Conservation (phyloP, 2,329 filamentous ascomycete species). For the Coniochaeta sp. region DNA sequence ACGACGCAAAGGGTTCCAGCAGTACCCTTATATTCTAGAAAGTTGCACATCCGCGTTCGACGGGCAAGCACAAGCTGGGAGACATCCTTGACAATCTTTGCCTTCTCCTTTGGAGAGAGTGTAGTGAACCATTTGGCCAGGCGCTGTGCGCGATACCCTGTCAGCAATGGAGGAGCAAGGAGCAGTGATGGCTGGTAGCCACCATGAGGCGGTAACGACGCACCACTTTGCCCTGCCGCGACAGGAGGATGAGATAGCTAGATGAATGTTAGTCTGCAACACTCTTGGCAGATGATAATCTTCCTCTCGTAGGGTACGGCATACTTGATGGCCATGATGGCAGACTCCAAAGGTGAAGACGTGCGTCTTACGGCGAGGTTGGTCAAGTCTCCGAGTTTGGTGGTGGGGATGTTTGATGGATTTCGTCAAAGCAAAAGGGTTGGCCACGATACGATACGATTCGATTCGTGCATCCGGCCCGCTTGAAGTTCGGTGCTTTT, state of each 20-base stretch:
- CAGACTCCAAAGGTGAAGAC: constrained; percentile 3
- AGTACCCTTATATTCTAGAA: constrained; percentile 97
- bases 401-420: constrained; percentile 11
- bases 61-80: constrained; percentile 93
- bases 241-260: constrained; percentile 96
- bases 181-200: constrained; percentile 2
- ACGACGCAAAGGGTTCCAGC: constrained; percentile 3
- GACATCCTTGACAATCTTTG: constrained; percentile 99
- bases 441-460: constrained; percentile 19
- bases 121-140: constrained; percentile 99
- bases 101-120: constrained; percentile 94
- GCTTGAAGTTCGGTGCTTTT: too few relatives aligned
- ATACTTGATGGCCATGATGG: constrained; percentile 45
- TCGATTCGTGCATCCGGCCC: too few relatives aligned
- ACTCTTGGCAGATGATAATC: not conserved
- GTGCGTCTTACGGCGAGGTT: constrained; percentile 3
- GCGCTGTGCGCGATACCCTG: constrained; percentile 51
- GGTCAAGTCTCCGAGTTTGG: constrained; percentile 2
- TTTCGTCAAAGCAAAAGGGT: constrained; percentile 15
- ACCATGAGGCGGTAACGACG: constrained; percentile 22
- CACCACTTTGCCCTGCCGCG: constrained; percentile 98
- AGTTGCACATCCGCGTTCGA: constrained; percentile 99
- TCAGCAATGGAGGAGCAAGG: constrained; percentile 8
- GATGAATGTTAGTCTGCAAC: constrained; percentile 17
- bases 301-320: not conserved